These are phyloP conservation scores for Carpinus viminea DNA, from an alignment of 306 rosid species.

Conservation along the genomic window DNA sequence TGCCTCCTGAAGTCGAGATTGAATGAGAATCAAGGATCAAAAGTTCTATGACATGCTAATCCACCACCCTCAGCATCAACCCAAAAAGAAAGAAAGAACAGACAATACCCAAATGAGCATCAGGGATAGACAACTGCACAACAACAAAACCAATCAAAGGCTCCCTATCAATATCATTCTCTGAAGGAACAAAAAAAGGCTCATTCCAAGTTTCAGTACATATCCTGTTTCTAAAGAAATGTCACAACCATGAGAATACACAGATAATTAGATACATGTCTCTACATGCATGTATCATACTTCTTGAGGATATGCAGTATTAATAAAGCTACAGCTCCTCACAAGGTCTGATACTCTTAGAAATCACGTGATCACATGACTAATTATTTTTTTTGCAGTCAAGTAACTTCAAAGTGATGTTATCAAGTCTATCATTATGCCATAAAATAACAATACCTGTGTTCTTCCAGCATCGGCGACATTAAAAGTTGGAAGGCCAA, in stretches of 20 bases:
- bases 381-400: neutral
- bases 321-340: neutral
- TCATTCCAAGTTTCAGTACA: neutral
- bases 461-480: slow-evolving; percentile 98
- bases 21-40: no score
- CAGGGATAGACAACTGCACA: neutral
- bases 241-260: neutral
- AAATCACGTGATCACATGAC: neutral
- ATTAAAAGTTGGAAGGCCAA: slow-evolving; percentile 89
- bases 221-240: neutral
- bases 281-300: neutral
- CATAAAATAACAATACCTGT: slow-evolving; percentile 52
- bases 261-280: neutral
- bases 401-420: neutral
- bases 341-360: neutral
- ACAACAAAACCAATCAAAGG: neutral
- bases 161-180: neutral
- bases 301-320: neutral
- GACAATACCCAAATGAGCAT: no score
- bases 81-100: no score
- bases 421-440: slow-evolving; percentile 17
- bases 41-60: no score
- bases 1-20: no score
- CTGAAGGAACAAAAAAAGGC: neutral
- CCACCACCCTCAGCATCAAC: no score